Percentiles rank a stretch among this genome's conserved stretches.
These are phyloP conservation scores for Echites panduratus DNA, from an alignment of 257 asterid genomes.

Conservation along the genomic window DNA sequence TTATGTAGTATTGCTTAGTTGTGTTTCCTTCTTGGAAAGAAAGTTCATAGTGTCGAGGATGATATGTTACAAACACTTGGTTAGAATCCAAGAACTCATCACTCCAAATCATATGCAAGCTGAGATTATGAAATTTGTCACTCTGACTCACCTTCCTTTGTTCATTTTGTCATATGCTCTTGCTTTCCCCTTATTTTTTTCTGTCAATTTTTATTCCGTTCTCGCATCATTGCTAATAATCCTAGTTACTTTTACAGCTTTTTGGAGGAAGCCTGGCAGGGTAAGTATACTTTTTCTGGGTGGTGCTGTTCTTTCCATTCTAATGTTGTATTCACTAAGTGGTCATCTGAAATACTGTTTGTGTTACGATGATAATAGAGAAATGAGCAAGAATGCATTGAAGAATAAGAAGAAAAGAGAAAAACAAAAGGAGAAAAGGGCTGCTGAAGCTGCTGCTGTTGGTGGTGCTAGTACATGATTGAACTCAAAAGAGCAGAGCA, in stretches of 20 bases:
- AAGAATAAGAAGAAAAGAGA: slow-evolving; percentile 88
- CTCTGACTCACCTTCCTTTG: neutral
- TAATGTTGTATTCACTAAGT: neutral
- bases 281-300: slow-evolving; percentile 33
- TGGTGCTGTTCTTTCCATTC: neutral
- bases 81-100: neutral
- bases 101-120: neutral
- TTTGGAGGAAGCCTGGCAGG: slow-evolving; percentile 68
- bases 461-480: slow-evolving; percentile 9
- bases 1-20: neutral
- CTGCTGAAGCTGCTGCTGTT: slow-evolving; percentile 46
- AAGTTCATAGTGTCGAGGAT: neutral
- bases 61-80: neutral
- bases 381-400: slow-evolving; percentile 77
- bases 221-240: slow-evolving; percentile 22
- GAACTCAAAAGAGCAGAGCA: neutral
- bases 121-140: neutral
- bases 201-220: neutral
- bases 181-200: neutral
- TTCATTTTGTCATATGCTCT: neutral
- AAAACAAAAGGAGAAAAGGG: slow-evolving; percentile 78
- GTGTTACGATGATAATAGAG: slow-evolving; percentile 35
- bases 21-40: neutral
- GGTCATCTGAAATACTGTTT: slow-evolving; percentile 1
- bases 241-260: slow-evolving; percentile 42